Evolutionary conservation across 2,329 filamentous ascomycete species (phyloP).

Genomic region (Sporothrix brasiliensis): DNA sequence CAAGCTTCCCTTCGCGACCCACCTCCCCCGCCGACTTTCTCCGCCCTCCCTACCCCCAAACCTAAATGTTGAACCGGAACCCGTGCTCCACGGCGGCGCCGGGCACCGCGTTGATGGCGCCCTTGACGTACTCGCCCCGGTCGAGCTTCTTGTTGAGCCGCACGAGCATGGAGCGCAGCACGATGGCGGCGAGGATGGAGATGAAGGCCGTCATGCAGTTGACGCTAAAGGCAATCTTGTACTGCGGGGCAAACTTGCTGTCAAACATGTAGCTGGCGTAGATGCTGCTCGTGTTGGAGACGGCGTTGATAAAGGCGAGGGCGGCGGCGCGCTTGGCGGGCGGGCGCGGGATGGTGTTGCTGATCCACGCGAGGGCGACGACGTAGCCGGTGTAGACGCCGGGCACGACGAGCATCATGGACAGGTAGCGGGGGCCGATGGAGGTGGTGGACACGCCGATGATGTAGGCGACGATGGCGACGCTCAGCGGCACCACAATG

Average conservation of each 20-base stretch:
- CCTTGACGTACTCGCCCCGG: constrained; percentile 59
- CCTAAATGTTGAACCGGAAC: constrained; percentile 64
- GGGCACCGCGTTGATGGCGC: constrained; percentile 59
- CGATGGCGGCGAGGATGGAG: constrained; percentile 64
- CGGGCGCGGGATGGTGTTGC: constrained; percentile 72
- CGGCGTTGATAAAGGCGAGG: constrained; percentile 74
- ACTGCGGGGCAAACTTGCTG: constrained; percentile 45
- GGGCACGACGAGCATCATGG: constrained; percentile 70
- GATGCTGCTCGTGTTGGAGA: constrained; percentile 70
- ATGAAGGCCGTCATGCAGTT: constrained; percentile 68
- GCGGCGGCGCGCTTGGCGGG: constrained; percentile 72
- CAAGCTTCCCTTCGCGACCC: background rate
- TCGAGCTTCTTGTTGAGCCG: constrained; percentile 72
- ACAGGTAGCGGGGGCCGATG: constrained; percentile 65
- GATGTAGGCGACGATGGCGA: constrained; percentile 68
- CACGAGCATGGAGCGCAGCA: constrained; percentile 65
- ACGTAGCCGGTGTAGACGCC: constrained; percentile 64
- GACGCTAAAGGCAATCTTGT: constrained; percentile 65
- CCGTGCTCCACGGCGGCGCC: constrained; percentile 61
- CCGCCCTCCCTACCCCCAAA: background rate
- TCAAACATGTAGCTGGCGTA: constrained; percentile 61
- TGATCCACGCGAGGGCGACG: constrained; percentile 73
- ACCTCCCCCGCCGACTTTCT: background rate
- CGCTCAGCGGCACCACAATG: constrained; percentile 62
- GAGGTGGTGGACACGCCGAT: constrained; percentile 65